Evolutionary conservation across 2,329 filamentous ascomycete species (phyloP), one percentile per base, ranked within the genome.

Genomic region (Didymosphaeria variabile): DNA sequence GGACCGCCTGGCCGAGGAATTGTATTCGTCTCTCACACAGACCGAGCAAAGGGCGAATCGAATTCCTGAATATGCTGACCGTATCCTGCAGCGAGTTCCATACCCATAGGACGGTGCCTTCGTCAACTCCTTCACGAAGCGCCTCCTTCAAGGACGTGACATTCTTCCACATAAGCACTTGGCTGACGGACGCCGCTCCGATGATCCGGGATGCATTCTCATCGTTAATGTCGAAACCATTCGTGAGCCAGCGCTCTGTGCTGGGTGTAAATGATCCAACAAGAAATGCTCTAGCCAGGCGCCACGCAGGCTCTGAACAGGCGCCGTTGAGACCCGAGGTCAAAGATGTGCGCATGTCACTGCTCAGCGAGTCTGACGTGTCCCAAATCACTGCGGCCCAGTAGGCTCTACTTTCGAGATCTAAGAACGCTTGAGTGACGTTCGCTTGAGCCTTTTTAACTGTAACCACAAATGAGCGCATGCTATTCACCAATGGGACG

Each of bases 301-400:
- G 62, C 59, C 59, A 64, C 49, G 59, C 56, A 31, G 59, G 62
- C 36, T 64, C 62, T 31, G 56, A 21, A 34, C 59, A 61, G 29
- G 56, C 59, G 4, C 62, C 62, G 21, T 59, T 59, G 12, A 61
- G 36, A 13, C 62, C 62, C n/a, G 63, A 65, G 2, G 63, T 62
- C 21, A 65, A 23, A 31, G 46, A 58, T n/a, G 60, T 60, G 38
- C 63, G 36, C 26, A 57, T 38, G 15, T 62, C 59, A 13, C 23
- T 34, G n/a, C 19, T 53, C 13, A 63, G 19, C 21, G 63, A 52
- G 26, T 45, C 40, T 17, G 55, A 49, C 3, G 60, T 63, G 38
- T 65, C 63, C 54, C 60, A 65, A 21, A 61, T 60, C 2, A 65
- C 47, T 17, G 57, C 60, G 19, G 63, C 60, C 60, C 57, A 65